A percentile compares a stretch with the other conserved stretches of the same genome.
These are phyloP conservation scores for Tylopilus orsonianus DNA, from an alignment of 1,284 basidiomycete genomes.

Conservation along the genomic window DNA sequence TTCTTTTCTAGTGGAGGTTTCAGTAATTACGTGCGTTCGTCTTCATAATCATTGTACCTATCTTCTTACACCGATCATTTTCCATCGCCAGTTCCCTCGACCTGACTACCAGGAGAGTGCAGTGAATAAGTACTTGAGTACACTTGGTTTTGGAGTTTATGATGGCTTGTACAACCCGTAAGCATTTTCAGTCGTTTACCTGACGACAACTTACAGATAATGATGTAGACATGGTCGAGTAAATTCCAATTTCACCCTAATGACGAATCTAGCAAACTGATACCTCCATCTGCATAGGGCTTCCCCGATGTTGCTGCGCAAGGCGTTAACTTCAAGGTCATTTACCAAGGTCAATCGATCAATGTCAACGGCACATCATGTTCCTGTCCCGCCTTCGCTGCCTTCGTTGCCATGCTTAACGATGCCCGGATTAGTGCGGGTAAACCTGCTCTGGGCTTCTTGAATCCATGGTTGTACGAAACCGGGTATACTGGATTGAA, in stretches of 20 bases:
- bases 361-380: constrained; percentile 52
- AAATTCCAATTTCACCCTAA: constrained; percentile 9
- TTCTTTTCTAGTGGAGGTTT: constrained; percentile 68
- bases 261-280: constrained; percentile 34
- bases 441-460: constrained; percentile 51
- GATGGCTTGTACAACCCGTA: constrained; percentile 60
- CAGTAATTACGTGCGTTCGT: constrained; percentile 34
- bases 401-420: constrained; percentile 58
- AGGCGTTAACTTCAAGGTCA: constrained; percentile 35
- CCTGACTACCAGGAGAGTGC: constrained; percentile 16
- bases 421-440: constrained; percentile 49
- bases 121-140: constrained; percentile 39
- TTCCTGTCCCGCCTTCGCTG: constrained; percentile 19
- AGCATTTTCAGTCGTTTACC: constrained; percentile 17
- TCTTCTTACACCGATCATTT: constrained; percentile 21
- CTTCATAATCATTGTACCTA: background rate
- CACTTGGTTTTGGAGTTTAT: constrained; percentile 47
- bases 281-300: too few species aligned
- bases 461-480: constrained; percentile 59
- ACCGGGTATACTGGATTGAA: constrained; percentile 40
- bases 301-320: constrained; percentile 23
- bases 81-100: constrained; percentile 15
- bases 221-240: constrained; percentile 36
- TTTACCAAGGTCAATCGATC: constrained; percentile 9
- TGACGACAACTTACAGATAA: background rate